Percentiles rank a stretch among this genome's conserved stretches.
phyloP scores from a whole-genome alignment of 768 basidiomycete species.

The Hemileccinum impolitum region DNA sequence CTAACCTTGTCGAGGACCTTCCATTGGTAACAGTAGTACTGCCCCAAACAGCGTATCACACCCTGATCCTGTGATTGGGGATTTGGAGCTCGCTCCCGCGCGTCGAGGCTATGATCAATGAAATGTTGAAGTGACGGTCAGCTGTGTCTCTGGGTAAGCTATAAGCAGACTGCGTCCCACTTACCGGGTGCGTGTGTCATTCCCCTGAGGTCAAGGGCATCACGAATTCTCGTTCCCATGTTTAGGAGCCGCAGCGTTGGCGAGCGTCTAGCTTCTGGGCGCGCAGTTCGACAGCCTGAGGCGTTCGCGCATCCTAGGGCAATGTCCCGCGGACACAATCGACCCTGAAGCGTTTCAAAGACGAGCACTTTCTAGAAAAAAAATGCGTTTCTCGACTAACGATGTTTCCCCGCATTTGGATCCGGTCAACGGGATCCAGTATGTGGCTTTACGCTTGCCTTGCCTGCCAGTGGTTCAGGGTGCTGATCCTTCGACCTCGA shows the following conservation, averaged over 20 bases:
- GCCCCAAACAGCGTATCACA: conserved; percentile 3
- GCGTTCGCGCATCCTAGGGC: too few species aligned
- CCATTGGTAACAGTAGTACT: conserved; percentile 7
- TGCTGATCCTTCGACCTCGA: conserved; percentile 23
- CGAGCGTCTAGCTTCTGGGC: neutral
- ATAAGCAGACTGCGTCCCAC: too few species aligned
- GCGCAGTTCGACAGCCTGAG: neutral
- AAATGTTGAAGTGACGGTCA: conserved; percentile 21
- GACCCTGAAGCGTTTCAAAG: too few species aligned
- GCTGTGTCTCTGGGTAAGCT: too few species aligned
- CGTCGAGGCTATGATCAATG: conserved; percentile 21
- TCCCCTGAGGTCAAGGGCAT: neutral
- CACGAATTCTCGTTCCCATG: neutral
- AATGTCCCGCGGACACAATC: too few species aligned
- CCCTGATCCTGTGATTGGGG: conserved; percentile 13
- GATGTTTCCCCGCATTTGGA: too few species aligned
- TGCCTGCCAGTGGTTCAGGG: too few species aligned
- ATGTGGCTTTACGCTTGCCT: too few species aligned
- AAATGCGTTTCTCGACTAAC: too few species aligned
- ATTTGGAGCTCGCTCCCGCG: conserved; percentile 16
- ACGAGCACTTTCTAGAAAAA: too few species aligned
- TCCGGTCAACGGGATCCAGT: too few species aligned
- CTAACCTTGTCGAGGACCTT: neutral
- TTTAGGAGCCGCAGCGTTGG: conserved; percentile 19
- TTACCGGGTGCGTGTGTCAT: neutral